phyloP scores from a whole-genome alignment of 805 yeast species.

The Starmera pachycereana region DNA sequence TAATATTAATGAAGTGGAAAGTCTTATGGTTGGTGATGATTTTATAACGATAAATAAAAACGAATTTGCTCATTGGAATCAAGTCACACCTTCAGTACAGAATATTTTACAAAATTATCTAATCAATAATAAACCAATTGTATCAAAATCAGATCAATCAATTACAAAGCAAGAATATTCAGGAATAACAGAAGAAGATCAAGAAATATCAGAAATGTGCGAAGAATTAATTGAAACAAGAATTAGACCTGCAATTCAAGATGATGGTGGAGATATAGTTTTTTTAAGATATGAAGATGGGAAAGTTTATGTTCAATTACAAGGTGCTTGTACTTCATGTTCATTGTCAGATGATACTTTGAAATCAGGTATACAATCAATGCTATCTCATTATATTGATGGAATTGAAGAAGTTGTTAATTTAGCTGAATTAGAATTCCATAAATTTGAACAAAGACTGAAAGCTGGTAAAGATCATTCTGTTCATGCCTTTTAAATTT shows the following conservation, averaged over 20 bases:
- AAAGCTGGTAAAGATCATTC: conserved; percentile 1
- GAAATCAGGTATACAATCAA: conserved; percentile 93
- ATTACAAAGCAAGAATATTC: background rate
- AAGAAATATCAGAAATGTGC: conserved; percentile 80
- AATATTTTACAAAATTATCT: conserved; percentile 29
- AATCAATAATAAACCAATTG: conserved; percentile 22
- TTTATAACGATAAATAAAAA: conserved; percentile 66
- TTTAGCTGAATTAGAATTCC: conserved; percentile 19
- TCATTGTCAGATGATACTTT: conserved; percentile 85
- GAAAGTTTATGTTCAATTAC: conserved; percentile 75
- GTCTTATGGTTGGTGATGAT: conserved; percentile 65
- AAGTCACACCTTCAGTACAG: conserved; percentile 54
- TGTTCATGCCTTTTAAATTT: background rate
- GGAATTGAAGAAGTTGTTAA: conserved; percentile 74
- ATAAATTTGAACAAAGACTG: conserved; percentile 18
- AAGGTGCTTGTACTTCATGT: conserved; percentile 95
- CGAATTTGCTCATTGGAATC: conserved; percentile 60
- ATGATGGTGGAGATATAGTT: conserved; percentile 96
- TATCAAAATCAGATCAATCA: conserved; percentile 3
- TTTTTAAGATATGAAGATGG: conserved; percentile 82
- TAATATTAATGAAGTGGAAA: conserved; percentile 48
- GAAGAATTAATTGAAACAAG: conserved; percentile 89
- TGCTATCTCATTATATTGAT: conserved; percentile 94
- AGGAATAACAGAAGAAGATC: conserved; percentile 46
- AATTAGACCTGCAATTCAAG: conserved; percentile 95